Percentiles rank a stretch among this genome's conserved stretches.
Conservation (phyloP, 2,329 filamentous ascomycete species). For the Colletotrichum ledebouriae region DNA sequence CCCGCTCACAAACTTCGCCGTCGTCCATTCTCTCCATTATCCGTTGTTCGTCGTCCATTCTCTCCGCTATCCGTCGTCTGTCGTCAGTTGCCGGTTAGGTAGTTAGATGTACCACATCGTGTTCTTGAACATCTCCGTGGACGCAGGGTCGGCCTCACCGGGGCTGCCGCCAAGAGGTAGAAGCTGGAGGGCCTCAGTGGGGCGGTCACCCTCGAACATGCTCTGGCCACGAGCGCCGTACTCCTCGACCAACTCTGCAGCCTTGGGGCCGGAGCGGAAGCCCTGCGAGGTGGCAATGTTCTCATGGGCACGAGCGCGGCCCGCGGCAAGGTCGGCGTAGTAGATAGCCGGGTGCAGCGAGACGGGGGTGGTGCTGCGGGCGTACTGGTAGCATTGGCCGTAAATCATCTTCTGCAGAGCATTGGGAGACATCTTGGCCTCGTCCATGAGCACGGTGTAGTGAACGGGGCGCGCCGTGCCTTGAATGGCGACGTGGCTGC, state of each 20-base stretch:
- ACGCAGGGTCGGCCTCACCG: slow-evolving; percentile 41
- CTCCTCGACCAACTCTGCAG: slow-evolving; percentile 55
- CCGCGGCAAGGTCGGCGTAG: slow-evolving; percentile 92
- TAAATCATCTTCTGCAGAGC: slow-evolving; percentile 91
- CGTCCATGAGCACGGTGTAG: slow-evolving; percentile 90
- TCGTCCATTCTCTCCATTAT: too few species aligned
- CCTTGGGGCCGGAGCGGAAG: slow-evolving; percentile 59
- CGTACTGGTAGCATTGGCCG: slow-evolving; percentile 94
- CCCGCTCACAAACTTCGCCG: background rate
- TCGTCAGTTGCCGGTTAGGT: too few species aligned
- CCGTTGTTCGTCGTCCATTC: too few species aligned
- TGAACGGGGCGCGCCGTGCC: slow-evolving; percentile 93
- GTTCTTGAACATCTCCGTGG: slow-evolving; percentile 48
- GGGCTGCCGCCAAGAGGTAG: slow-evolving; percentile 45
- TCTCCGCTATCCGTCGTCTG: too few species aligned
- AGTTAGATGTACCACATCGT: slow-evolving; percentile 62
- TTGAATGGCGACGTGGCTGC: slow-evolving; percentile 81
- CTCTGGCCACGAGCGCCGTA: slow-evolving; percentile 56
- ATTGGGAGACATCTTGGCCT: slow-evolving; percentile 75
- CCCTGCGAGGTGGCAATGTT: slow-evolving; percentile 60
- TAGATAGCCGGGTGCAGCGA: slow-evolving; percentile 92
- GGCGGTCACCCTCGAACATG: slow-evolving; percentile 25
- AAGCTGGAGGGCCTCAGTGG: slow-evolving; percentile 42
- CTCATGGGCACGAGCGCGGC: slow-evolving; percentile 83
- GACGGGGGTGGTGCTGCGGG: slow-evolving; percentile 91